Evolutionary conservation across 441 rosid genomes (phyloP), one percentile per base, ranked within the genome.

Genomic region (Pelargonium cotyledonis): DNA sequence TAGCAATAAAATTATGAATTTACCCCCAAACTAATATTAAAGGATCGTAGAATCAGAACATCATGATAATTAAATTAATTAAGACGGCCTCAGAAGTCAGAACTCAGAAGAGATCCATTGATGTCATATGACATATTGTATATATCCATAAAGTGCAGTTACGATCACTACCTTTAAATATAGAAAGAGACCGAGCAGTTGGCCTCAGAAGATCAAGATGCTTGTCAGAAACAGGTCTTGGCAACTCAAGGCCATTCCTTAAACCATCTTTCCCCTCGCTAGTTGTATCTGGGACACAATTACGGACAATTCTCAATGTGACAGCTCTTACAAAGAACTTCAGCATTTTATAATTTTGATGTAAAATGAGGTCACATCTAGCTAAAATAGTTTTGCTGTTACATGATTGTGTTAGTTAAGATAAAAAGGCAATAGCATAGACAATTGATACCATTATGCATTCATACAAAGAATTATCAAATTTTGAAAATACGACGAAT

Each of bases 151-250:
- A 57, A 21, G 44, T 55, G 26, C 65, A 55, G 23, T 53, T 16
- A 18, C 15, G 16, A 67, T 49, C 46, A 6, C 19, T 79, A 93
- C 96, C 97, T 91, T 81, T 91, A 47, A 81, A 62, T 35, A 79
- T 81, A 3, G 83, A 75, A 86, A 70, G 71, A 75, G 76, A 81
- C 70, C 89, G 87, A 70, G 86, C 85, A 64, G 89, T 79, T 43
- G 95, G 93, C 80, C 96, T 88, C 69, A 88, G 76, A 71, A 85
- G 89, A 85, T 85, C 89, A 57, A 78, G 70, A 81, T 85, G 88
- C 76, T 85, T 93, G 68, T 88, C 91, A 63, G 84, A 77, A 19
- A 53, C 68, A 31, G 93, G 74, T 77, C 81, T 88, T 12, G 79
- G 84, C 80, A 89, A 43, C 78, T 85, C 95, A 18, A 81, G 68